Evolutionary conservation across 2,329 filamentous ascomycete genomes (phyloP).

Genomic region (Colletotrichum cuscutae): DNA sequence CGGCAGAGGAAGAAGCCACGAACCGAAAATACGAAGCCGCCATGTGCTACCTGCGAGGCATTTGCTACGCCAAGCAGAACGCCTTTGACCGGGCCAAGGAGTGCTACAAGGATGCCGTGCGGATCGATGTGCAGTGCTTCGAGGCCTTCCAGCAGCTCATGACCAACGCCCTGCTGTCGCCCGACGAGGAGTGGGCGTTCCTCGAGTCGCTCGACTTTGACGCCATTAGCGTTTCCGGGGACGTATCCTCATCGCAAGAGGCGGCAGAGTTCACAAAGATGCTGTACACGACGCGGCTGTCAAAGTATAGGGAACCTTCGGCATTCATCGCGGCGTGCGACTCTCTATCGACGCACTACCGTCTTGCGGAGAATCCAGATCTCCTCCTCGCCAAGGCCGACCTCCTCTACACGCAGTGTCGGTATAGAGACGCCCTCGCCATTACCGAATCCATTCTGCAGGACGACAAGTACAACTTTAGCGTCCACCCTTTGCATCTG

Average conservation of each 20-base stretch:
- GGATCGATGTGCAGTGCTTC: constrained; percentile 97
- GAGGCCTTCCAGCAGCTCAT: constrained; percentile 98
- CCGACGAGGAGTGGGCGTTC: constrained; percentile 90
- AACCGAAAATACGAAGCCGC: constrained; percentile 91
- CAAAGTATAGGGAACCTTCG: constrained; percentile 90
- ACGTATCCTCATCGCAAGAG: constrained; percentile 79
- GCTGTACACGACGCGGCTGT: constrained; percentile 94
- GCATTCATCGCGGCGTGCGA: constrained; percentile 89
- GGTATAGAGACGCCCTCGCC: constrained; percentile 85
- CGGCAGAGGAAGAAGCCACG: constrained; percentile 72
- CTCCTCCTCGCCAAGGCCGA: constrained; percentile 91
- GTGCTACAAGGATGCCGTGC: constrained; percentile 97
- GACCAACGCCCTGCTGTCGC: constrained; percentile 92
- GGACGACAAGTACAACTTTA: constrained; percentile 89
- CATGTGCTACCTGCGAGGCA: constrained; percentile 94
- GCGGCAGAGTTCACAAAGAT: constrained; percentile 94
- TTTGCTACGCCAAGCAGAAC: constrained; percentile 97
- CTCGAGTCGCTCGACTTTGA: constrained; percentile 92
- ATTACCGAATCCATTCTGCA: constrained; percentile 87
- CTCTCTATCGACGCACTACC: constrained; percentile 93
- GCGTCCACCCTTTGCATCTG: constrained; percentile 88
- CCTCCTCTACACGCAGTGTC: constrained; percentile 92
- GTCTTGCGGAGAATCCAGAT: constrained; percentile 85
- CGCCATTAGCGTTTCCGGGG: constrained; percentile 74
- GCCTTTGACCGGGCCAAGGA: constrained; percentile 97